Percentiles rank a stretch among this genome's conserved stretches.
These are phyloP conservation scores for Candida anutae DNA, from an alignment of 1,139 yeast species.

Conservation along the genomic window DNA sequence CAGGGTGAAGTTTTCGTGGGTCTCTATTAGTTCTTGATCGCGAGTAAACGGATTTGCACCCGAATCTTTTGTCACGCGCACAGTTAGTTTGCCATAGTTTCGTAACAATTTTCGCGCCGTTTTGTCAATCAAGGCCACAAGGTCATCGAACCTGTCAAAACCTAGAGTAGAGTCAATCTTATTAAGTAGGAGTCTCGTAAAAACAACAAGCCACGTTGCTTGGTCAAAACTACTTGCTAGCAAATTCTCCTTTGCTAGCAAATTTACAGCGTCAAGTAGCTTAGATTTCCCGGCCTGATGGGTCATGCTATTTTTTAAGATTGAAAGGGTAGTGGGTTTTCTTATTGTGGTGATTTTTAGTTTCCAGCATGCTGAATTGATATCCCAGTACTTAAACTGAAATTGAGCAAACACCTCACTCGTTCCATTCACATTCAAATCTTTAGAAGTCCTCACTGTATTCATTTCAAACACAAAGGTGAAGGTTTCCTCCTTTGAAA, in stretches of 20 bases:
- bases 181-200: slow-evolving; percentile 24
- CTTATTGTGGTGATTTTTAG: slow-evolving; percentile 22
- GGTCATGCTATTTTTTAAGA: slow-evolving; percentile 10
- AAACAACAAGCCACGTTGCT: slow-evolving; percentile 21
- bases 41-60: slow-evolving; percentile 17
- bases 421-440: slow-evolving; percentile 11
- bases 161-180: slow-evolving; percentile 31
- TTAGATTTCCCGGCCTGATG: slow-evolving; percentile 10
- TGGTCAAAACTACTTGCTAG: slow-evolving; percentile 26
- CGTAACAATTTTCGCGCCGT: slow-evolving; percentile 20
- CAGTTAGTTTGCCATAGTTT: slow-evolving; percentile 24
- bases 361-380: slow-evolving; percentile 12
- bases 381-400: slow-evolving; percentile 23
- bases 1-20: slow-evolving; percentile 19
- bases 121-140: slow-evolving; percentile 18
- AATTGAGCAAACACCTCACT: slow-evolving; percentile 25
- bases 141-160: slow-evolving; percentile 23
- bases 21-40: slow-evolving; percentile 12
- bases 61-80: slow-evolving; percentile 6
- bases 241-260: slow-evolving; percentile 18
- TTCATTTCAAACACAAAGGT: slow-evolving; percentile 27
- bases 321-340: slow-evolving; percentile 23
- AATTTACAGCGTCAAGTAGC: slow-evolving; percentile 12
- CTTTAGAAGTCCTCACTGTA: slow-evolving; percentile 17
- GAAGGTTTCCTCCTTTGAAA: slow-evolving; percentile 16